These are phyloP conservation scores for Akebia trifoliata DNA, from an alignment of 164 flowering plant genomes.

Conservation along the genomic window DNA sequence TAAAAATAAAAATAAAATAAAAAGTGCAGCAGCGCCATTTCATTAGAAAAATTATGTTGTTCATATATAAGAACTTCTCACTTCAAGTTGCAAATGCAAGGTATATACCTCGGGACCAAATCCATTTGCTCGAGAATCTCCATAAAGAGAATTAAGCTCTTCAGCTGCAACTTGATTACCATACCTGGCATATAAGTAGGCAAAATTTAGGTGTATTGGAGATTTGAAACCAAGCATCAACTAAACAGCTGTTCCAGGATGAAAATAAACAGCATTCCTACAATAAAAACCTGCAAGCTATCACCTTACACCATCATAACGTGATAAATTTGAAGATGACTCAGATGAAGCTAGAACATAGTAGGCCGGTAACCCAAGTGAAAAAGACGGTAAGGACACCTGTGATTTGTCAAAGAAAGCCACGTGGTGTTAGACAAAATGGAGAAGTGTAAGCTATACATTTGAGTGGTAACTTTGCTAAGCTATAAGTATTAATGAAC, in stretches of 20 bases:
- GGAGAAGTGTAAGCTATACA: neutral
- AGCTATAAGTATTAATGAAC: neutral
- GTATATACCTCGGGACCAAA: conserved; percentile 82
- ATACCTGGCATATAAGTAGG: conserved; percentile 40
- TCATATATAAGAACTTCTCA: too few relatives aligned
- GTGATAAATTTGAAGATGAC: conserved; percentile 90
- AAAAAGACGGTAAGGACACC: conserved; percentile 93
- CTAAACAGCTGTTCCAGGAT: neutral
- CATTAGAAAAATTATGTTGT: too few relatives aligned
- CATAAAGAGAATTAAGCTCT: conserved; percentile 67
- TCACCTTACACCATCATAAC: conserved; percentile 97
- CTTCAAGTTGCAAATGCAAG: neutral
- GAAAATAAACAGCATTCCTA: neutral
- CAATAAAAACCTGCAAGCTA: conserved; percentile 4
- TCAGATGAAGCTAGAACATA: conserved; percentile 90
- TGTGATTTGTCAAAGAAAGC: conserved; percentile 28
- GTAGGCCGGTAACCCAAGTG: conserved; percentile 96
- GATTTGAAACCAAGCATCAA: neutral
- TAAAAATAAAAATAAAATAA: too few relatives aligned
- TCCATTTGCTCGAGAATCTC: conserved; percentile 79
- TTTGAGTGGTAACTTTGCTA: neutral
- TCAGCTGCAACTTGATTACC: conserved; percentile 77
- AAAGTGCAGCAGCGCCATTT: too few relatives aligned
- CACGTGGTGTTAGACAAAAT: neutral
- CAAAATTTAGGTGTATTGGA: neutral